Evolutionary conservation across 2,329 filamentous ascomycete genomes (phyloP), one percentile per base, ranked within the genome.

Genomic region (Fusarium caatingaense): DNA sequence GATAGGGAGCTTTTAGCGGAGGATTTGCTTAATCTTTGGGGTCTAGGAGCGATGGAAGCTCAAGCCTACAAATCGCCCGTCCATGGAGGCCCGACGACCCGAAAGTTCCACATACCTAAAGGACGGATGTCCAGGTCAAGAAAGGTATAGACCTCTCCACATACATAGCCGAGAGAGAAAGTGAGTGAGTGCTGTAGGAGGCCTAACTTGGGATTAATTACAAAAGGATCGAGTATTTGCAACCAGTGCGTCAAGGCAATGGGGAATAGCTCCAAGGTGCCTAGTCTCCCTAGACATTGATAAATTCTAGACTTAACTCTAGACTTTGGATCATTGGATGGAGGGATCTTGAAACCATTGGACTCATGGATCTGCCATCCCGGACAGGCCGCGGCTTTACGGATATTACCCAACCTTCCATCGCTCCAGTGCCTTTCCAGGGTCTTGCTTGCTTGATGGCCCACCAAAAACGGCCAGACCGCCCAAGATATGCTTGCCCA

Each of bases 311-410:
- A 25, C 48, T 50, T 40, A 50, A 50, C 30, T 50, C 30, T 18
- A 50, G 32, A 25, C 48, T 50, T 27, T 41, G 23, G 49, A 42
- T 12, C 32, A 27, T 10, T 51, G 32, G 12, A 40, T 44, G 41
- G 20, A 37, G 18, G 34, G 34, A 37, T 37, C 34, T 44, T 44
- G 15, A 18, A 16, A 44, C 41, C 13, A 44, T 23, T 6, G 34
- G 34, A n/a, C 18, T 18, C 41, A 23, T 44, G 20, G 10, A 37
- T 25, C 66, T 63, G 62, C 32, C 47, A 49, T 13, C 27, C 40
- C 63, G 61, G 62, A 46, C 56, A 56, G 58, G 49, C 42, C 53
- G 56, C 67, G 67, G 62, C 62, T 62, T 68, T 68, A 28, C 27
- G 11, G 27, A 28, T 12, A 28, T 28, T 12, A 57, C 47, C 41